Conservation (phyloP, 108 stramenopile genomes). For the Chaetoceros muelleri region DNA sequence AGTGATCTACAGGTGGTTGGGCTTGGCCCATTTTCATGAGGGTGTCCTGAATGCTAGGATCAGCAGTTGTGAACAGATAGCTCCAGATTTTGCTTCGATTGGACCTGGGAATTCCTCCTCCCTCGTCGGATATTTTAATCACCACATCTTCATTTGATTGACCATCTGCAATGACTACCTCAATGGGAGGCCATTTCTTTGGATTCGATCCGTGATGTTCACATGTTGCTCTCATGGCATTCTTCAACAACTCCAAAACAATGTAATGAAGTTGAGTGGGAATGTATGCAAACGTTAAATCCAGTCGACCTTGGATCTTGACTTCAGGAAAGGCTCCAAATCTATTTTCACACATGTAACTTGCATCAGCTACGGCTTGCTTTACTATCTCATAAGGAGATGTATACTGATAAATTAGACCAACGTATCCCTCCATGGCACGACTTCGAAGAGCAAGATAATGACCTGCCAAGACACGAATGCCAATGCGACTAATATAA, state of each 20-base stretch:
- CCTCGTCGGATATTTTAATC: constrained; percentile 97
- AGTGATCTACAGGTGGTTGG: constrained; percentile 70
- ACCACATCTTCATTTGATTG: constrained; percentile 98
- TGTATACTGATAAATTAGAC: constrained; percentile 58
- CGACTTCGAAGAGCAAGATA: constrained; percentile 81
- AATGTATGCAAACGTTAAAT: constrained; percentile 93
- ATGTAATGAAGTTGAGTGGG: constrained; percentile 92
- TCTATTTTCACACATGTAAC: constrained; percentile 93
- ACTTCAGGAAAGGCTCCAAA: constrained; percentile 99
- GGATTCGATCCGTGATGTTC: constrained; percentile 88
- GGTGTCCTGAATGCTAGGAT: constrained; percentile 78
- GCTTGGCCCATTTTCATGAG: constrained; percentile 27
- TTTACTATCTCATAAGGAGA: constrained; percentile 93
- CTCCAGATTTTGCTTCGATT: constrained; percentile 92
- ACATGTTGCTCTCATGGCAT: constrained; percentile 96
- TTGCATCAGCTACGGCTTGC: constrained; percentile 94
- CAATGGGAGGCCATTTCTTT: constrained; percentile 85
- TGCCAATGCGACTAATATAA: constrained; percentile 95
- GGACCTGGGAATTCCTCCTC: constrained; percentile 95
- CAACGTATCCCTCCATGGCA: constrained; percentile 85
- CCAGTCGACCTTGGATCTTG: constrained; percentile 85
- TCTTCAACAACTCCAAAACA: constrained; percentile 95
- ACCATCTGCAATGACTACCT: constrained; percentile 96
- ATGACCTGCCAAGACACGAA: constrained; percentile 97
- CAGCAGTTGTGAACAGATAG: constrained; percentile 88